These are phyloP conservation scores for Spathaspora sp. DNA, from an alignment of 805 yeast species.

Conservation along the genomic window DNA sequence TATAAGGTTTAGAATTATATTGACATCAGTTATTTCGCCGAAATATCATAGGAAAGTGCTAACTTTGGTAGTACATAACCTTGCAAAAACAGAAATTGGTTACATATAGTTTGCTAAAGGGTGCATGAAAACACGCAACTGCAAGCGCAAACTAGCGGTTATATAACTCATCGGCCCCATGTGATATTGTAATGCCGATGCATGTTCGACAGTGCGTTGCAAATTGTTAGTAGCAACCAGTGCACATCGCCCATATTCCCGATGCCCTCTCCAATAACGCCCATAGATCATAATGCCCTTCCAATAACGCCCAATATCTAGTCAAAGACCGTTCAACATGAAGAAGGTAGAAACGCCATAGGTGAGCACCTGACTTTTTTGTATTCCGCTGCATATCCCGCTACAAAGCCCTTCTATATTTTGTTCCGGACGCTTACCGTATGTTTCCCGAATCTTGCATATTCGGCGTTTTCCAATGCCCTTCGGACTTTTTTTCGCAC, in stretches of 20 bases:
- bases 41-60: no score
- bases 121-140: no score
- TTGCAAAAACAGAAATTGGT: no score
- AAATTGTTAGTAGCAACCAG: no score
- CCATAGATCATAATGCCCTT: not conserved
- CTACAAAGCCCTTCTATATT: not conserved
- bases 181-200: not conserved
- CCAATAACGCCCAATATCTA: not conserved
- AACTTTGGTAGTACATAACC: no score
- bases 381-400: not conserved
- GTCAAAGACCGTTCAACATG: not conserved
- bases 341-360: not conserved
- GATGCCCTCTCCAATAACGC: not conserved
- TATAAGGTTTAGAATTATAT: no score
- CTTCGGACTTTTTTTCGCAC: not conserved
- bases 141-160: not conserved
- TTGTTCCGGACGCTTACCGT: not conserved
- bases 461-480: not conserved
- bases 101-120: no score
- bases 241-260: no score
- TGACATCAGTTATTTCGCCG: no score
- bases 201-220: no score
- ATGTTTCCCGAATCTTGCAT: not conserved
- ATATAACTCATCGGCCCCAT: not conserved
- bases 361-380: not conserved